phyloP scores from a whole-genome alignment of 108 stramenopile species.

The Hondaea fermentalgiana region DNA sequence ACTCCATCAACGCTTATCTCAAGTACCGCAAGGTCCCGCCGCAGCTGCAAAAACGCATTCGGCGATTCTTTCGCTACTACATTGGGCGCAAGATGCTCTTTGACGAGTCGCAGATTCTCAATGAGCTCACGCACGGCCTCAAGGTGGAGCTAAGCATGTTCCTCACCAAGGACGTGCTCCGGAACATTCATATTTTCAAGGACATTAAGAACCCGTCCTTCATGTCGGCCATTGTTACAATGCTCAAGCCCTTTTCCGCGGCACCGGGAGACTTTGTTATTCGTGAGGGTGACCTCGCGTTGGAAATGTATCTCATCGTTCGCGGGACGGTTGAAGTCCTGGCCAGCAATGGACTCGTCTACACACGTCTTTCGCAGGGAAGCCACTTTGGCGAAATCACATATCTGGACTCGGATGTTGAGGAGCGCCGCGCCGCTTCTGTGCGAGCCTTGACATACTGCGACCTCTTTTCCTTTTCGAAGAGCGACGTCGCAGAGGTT shows the following conservation, averaged over 20 bases:
- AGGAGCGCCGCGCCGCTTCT: background rate
- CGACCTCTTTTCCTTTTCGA: conserved; percentile 10
- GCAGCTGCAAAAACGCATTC: background rate
- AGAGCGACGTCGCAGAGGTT: background rate
- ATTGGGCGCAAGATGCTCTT: conserved; percentile 10
- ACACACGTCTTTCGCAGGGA: background rate
- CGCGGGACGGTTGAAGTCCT: conserved; percentile 10
- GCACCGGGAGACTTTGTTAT: background rate
- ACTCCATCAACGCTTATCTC: conserved; percentile 2
- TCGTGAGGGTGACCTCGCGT: background rate
- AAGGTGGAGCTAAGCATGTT: conserved; percentile 7
- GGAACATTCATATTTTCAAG: conserved; percentile 7
- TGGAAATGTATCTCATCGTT: conserved; percentile 3
- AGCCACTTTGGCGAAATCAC: conserved; percentile 1
- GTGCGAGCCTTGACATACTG: background rate
- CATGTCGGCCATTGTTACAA: background rate
- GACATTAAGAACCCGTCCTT: background rate
- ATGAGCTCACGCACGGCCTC: background rate
- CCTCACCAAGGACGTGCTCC: background rate
- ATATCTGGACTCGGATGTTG: background rate
- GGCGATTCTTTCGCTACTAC: background rate
- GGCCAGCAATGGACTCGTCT: background rate
- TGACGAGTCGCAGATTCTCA: conserved; percentile 1
- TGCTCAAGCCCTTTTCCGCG: conserved; percentile 11
- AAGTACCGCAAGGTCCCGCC: conserved; percentile 12